Percentiles rank a stretch among this genome's conserved stretches.
Evolutionary conservation across 2,329 filamentous ascomycete species (phyloP).

Genomic region (Penicillium hordei): DNA sequence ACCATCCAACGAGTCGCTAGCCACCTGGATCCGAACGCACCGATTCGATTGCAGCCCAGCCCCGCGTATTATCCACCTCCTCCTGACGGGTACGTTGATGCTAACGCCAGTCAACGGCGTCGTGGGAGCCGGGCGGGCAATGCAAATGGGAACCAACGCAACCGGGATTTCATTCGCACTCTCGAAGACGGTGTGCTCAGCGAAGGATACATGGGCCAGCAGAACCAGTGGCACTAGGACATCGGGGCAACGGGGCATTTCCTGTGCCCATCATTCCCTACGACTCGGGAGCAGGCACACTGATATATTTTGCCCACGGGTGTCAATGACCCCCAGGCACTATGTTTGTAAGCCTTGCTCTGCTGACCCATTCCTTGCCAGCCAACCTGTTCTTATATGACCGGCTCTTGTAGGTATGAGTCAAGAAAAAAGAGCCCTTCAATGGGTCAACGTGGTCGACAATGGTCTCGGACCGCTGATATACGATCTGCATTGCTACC

Average conservation of each 20-base stretch:
- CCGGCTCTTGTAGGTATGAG: conserved; percentile 5
- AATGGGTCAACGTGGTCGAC: conserved; percentile 1
- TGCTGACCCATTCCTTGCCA: conserved; percentile 1
- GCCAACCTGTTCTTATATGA: neutral
- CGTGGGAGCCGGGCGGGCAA: conserved; percentile 67
- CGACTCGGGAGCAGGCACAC: neutral
- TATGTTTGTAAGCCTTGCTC: conserved; percentile 1
- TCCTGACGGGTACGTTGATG: conserved; percentile 73
- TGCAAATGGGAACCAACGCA: conserved; percentile 51
- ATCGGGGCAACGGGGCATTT: neutral
- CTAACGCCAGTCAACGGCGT: conserved; percentile 65
- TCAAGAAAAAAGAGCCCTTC: neutral
- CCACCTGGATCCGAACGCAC: conserved; percentile 90
- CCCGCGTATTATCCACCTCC: conserved; percentile 96
- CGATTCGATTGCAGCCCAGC: conserved; percentile 90
- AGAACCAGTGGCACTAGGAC: conserved; percentile 68
- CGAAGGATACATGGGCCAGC: conserved; percentile 77
- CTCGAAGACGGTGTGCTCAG: conserved; percentile 92
- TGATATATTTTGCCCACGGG: conserved; percentile 4
- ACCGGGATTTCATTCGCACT: conserved; percentile 90
- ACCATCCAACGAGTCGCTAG: conserved; percentile 93
- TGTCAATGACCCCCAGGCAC: neutral
- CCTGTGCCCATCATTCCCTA: neutral
- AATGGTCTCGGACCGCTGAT: conserved; percentile 10
- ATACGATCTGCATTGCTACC: conserved; percentile 8